Evolutionary conservation across 2,329 filamentous ascomycete species (phyloP).

Genomic region (Bimuria novae-zelandiae): DNA sequence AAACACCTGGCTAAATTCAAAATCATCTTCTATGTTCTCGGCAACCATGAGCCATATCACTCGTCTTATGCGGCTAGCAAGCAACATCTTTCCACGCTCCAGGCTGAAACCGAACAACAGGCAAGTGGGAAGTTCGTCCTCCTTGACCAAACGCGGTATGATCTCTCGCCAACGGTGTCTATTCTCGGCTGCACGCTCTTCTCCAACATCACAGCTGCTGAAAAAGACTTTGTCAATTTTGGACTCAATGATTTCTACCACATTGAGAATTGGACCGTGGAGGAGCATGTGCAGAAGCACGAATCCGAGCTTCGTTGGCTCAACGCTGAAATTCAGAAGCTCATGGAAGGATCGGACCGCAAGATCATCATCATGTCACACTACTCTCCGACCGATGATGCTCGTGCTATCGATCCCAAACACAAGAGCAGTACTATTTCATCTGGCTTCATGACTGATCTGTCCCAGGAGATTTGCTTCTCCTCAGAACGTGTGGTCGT

Average conservation of each 20-base stretch:
- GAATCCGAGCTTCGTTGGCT: slow-evolving; percentile 51
- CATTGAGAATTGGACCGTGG: slow-evolving; percentile 45
- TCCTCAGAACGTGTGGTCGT: slow-evolving; percentile 40
- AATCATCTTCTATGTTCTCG: slow-evolving; percentile 20
- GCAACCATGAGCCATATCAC: slow-evolving; percentile 23
- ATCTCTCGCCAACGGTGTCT: neutral
- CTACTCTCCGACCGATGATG: slow-evolving; percentile 47
- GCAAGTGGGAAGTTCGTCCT: slow-evolving; percentile 19
- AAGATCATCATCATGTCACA: slow-evolving; percentile 51
- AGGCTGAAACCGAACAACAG: neutral
- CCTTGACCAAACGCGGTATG: neutral
- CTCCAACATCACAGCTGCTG: neutral
- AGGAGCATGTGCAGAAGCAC: slow-evolving; percentile 47
- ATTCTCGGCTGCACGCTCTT: slow-evolving; percentile 1
- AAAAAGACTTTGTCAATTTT: neutral
- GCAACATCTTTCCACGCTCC: slow-evolving; percentile 1
- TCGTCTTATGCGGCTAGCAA: slow-evolving; percentile 2
- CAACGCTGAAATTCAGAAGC: slow-evolving; percentile 40
- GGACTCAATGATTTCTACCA: slow-evolving; percentile 11
- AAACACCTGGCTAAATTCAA: slow-evolving; percentile 9
- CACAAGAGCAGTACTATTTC: slow-evolving; percentile 27
- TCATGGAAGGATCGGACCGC: slow-evolving; percentile 23
- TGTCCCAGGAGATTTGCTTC: slow-evolving; percentile 46
- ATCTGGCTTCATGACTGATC: slow-evolving; percentile 49
- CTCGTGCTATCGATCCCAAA: slow-evolving; percentile 39